phyloP scores from a whole-genome alignment of 768 basidiomycete genomes.

The Lactifluus echinatus region DNA sequence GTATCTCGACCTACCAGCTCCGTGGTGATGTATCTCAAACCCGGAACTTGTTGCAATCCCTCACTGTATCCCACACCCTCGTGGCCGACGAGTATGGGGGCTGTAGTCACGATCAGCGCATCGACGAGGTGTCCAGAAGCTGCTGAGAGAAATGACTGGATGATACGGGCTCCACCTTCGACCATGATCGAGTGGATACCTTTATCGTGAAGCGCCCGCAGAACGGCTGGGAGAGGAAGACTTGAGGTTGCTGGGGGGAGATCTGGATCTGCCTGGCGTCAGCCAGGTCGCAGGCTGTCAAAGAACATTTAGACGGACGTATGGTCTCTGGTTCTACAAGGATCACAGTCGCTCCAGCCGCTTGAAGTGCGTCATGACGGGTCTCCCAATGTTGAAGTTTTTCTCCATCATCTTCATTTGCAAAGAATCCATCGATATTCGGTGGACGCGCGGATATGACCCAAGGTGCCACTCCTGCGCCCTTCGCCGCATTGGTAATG shows the following conservation, averaged over 20 bases:
- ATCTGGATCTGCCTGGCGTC: conserved; percentile 8
- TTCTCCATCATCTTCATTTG: conserved; percentile 16
- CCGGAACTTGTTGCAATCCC: conserved; percentile 22
- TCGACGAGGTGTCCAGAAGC: conserved; percentile 39
- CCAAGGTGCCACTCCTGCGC: conserved; percentile 64
- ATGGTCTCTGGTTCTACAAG: conserved; percentile 32
- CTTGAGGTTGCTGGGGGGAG: conserved; percentile 25
- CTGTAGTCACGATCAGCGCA: conserved; percentile 73
- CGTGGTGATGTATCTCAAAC: conserved; percentile 24
- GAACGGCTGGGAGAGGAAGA: conserved; percentile 41
- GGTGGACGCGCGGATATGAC: conserved; percentile 43
- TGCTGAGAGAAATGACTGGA: conserved; percentile 54
- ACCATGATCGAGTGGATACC: conserved; percentile 81
- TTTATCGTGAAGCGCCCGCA: conserved; percentile 43
- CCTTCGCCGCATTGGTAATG: conserved; percentile 50
- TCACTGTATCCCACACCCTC: conserved; percentile 53
- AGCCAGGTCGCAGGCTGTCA: neutral
- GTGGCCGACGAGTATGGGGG: conserved; percentile 74
- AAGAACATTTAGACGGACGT: conserved; percentile 29
- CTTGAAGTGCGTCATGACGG: conserved; percentile 39
- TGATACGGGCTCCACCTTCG: conserved; percentile 85
- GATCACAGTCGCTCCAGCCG: conserved; percentile 60
- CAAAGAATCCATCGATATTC: conserved; percentile 21
- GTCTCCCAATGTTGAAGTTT: conserved; percentile 25
- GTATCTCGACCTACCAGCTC: conserved; percentile 25